Percentiles rank a stretch among this genome's conserved stretches.
Evolutionary conservation across 129 eudicot genomes (phyloP).

Genomic region (Chrysanthemum makinoi): DNA sequence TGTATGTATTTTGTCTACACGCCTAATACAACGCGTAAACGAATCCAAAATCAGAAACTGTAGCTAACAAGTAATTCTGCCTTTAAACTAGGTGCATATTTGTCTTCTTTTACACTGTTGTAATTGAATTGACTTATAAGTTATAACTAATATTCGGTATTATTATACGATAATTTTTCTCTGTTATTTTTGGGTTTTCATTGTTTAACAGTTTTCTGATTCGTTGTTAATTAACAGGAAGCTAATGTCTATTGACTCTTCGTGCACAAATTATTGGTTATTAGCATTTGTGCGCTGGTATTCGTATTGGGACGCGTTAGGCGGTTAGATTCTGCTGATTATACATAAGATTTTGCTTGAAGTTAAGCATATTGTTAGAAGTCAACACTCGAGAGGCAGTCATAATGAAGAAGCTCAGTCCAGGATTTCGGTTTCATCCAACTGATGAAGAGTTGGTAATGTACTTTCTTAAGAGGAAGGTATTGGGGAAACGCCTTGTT

Average conservation of each 20-base stretch:
- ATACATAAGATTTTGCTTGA: not conserved
- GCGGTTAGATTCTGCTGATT: not conserved
- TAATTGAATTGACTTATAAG: too few relatives aligned
- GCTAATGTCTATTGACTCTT: conserved; percentile 21
- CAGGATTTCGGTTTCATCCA: conserved; percentile 77
- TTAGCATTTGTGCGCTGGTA: conserved; percentile 18
- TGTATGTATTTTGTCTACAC: too few relatives aligned
- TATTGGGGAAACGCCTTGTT: conserved; percentile 42
- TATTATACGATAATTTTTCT: too few relatives aligned
- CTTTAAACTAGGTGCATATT: too few relatives aligned
- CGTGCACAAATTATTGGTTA: conserved; percentile 7
- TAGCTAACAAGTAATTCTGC: too few relatives aligned
- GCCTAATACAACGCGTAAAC: too few relatives aligned
- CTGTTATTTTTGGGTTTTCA: too few relatives aligned
- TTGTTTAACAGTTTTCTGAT: not conserved
- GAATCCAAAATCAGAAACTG: too few relatives aligned
- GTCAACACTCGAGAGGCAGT: conserved; percentile 23
- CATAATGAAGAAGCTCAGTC: conserved; percentile 43
- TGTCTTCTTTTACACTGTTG: too few relatives aligned
- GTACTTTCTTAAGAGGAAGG: conserved; percentile 68
- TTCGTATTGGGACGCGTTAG: not conserved
- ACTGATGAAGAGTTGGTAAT: conserved; percentile 65
- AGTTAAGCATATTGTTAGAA: not conserved
- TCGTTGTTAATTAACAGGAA: not conserved
- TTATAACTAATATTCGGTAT: too few relatives aligned